Evolutionary conservation across 176 grass and related monocot species (phyloP).

Genomic region (Phragmites australis): DNA sequence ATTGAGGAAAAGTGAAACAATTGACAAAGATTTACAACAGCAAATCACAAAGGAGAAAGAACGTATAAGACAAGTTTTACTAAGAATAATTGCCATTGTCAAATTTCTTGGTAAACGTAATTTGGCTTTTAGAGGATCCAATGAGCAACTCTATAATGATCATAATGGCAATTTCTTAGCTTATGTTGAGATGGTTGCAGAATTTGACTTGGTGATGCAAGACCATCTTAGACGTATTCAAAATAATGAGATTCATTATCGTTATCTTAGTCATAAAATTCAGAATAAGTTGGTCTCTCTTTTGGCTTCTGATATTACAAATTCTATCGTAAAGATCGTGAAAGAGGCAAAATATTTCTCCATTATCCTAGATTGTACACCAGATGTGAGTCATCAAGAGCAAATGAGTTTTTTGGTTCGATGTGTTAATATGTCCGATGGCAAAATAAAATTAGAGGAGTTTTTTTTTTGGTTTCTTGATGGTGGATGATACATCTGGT

Average conservation of each 20-base stretch:
- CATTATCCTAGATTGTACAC: background rate
- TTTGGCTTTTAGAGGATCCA: background rate
- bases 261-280: background rate
- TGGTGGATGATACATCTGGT: background rate
- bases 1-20: background rate
- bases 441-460: background rate
- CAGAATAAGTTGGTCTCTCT: background rate
- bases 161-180: background rate
- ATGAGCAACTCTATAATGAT: background rate
- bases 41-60: background rate
- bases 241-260: background rate
- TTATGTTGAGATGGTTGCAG: background rate
- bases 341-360: background rate
- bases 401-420: background rate
- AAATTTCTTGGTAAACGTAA: background rate
- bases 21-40: background rate
- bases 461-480: background rate
- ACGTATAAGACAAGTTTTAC: background rate
- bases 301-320: background rate
- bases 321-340: background rate
- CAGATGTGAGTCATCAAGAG: background rate
- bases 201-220: constrained; percentile 3
- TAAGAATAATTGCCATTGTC: background rate
- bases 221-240: background rate
- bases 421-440: background rate